Conservation (phyloP, 2,329 filamentous ascomycete species). For the Talaromyces islandicus region DNA sequence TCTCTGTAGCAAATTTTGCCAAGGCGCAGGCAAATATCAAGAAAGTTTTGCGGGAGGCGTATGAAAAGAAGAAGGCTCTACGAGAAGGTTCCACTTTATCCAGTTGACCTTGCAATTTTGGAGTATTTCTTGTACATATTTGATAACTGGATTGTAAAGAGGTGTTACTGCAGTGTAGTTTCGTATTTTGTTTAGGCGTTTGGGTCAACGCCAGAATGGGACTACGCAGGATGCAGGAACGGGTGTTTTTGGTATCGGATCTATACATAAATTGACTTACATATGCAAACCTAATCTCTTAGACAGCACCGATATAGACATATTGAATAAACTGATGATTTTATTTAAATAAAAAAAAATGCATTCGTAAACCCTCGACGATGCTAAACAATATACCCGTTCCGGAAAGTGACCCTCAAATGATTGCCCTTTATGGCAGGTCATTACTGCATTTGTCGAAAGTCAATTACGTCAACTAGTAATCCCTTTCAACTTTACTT, state of each 20-base stretch:
- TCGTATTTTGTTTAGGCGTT: no score
- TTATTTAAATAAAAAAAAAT: no score
- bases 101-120: background rate
- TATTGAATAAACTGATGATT: no score
- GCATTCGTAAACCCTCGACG: background rate
- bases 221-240: no score
- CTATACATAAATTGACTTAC: no score
- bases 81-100: background rate
- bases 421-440: background rate
- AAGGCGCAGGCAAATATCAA: conserved; percentile 4
- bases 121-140: background rate
- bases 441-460: background rate
- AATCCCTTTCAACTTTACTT: background rate
- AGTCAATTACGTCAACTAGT: background rate
- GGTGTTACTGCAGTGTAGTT: no score
- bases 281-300: no score
- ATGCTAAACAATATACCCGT: background rate
- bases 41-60: conserved; percentile 2
- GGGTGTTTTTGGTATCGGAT: no score
- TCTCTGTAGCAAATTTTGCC: conserved; percentile 4
- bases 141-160: background rate
- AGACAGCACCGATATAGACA: no score
- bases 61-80: conserved; percentile 7
- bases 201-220: no score
- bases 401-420: background rate